These are phyloP conservation scores for Zygosaccharomyces lentus DNA, from an alignment of 805 yeast genomes.

Conservation along the genomic window DNA sequence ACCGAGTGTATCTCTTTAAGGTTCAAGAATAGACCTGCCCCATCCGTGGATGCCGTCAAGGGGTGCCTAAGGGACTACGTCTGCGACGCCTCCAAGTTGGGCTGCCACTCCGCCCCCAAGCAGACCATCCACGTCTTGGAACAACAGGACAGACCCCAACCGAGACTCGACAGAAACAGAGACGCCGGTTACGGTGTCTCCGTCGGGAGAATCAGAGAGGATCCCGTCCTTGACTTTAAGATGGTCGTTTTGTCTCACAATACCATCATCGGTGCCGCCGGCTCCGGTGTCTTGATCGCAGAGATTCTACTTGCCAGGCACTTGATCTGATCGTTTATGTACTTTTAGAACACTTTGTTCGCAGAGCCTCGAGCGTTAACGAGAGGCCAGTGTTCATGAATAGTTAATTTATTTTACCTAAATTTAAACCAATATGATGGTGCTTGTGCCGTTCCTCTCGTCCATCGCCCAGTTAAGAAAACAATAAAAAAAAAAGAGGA, in stretches of 20 bases:
- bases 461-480: background rate
- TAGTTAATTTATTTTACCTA: too few species aligned
- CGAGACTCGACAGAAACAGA: constrained; percentile 93
- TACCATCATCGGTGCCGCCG: constrained; percentile 98
- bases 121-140: constrained; percentile 89
- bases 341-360: background rate
- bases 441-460: background rate
- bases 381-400: too few species aligned
- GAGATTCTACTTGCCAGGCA: constrained; percentile 79
- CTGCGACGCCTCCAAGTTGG: constrained; percentile 75
- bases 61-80: constrained; percentile 62
- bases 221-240: constrained; percentile 88
- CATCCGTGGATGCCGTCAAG: constrained; percentile 77
- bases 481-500: background rate
- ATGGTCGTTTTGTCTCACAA: constrained; percentile 98
- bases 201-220: constrained; percentile 91
- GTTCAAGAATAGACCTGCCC: constrained; percentile 79
- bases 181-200: constrained; percentile 91
- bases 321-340: constrained; percentile 45
- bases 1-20: constrained; percentile 88
- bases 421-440: too few species aligned
- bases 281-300: constrained; percentile 94
- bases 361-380: background rate
- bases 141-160: constrained; percentile 93
- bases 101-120: constrained; percentile 90